phyloP scores from a whole-genome alignment of 257 asterid species.

The Solanum lignicaule region DNA sequence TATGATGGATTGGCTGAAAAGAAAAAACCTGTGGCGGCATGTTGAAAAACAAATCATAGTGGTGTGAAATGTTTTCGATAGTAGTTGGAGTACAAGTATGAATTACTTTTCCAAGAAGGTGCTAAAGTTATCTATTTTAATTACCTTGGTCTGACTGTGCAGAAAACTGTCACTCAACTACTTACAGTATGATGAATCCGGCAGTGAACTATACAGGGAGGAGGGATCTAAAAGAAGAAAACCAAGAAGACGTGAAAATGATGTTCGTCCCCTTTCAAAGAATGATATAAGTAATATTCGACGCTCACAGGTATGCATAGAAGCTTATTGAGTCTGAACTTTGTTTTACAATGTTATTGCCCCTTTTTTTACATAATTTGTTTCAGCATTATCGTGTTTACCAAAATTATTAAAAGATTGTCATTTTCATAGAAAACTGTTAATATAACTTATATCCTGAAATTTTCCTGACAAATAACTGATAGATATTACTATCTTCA shows the following conservation, averaged over 20 bases:
- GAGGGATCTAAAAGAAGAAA: constrained; percentile 64
- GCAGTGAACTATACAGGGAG: constrained; percentile 33
- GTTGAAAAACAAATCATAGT: not conserved
- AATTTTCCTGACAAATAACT: not conserved
- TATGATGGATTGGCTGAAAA: not conserved
- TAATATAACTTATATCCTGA: not conserved
- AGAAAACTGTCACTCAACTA: constrained; percentile 64
- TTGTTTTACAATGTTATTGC: not conserved
- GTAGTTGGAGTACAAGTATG: not conserved
- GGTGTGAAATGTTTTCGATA: not conserved
- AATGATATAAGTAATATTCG: constrained; percentile 55
- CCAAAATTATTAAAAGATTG: not conserved
- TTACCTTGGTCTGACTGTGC: constrained; percentile 21
- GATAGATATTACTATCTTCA: not conserved
- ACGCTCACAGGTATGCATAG: constrained; percentile 63
- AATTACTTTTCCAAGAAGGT: not conserved
- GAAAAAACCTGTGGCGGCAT: not conserved
- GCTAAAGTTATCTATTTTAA: not conserved
- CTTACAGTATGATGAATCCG: constrained; percentile 51
- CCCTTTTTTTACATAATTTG: not conserved
- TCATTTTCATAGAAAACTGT: not conserved
- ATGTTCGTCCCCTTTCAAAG: constrained; percentile 46
- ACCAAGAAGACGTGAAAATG: constrained; percentile 48
- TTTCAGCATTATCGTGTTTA: constrained; percentile 3
- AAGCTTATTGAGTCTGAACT: not conserved